Evolutionary conservation across 306 rosid species (phyloP), one percentile per base, ranked within the genome.

Genomic region (Quercus alba): DNA sequence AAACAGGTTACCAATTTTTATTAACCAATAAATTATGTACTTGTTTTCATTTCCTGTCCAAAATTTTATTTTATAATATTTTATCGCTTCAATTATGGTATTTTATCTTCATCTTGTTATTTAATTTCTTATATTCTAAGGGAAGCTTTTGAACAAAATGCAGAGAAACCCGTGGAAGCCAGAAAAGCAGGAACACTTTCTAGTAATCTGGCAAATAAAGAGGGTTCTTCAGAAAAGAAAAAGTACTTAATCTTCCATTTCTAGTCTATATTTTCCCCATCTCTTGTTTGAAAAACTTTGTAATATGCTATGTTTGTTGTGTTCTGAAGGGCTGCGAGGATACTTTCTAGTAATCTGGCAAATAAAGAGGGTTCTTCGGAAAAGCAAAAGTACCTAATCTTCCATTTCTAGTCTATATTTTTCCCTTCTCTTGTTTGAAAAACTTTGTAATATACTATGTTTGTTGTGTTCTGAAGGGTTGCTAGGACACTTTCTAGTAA

Each of bases 291-390:
- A 2, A 46, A 5, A 33, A 26, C 17, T 25, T 58, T 52, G 75
- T 78, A 31, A 54, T 80, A 5, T 84, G 10, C 77, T 19, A 25
- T 52, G 52, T 73, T 81, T 13, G 57, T 72, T 86, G 46, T 81
- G 56, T 57, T 83, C 21, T 86, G 83, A 85, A 95, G 98, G 92
- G 93, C 91, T 89, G 98, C 98, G 35, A 93, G 97, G 84, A 93
- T 38, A 38, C 46, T 38, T 38, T 38, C 46, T 38, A 7, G 46
- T 7, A 38, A 87, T 84, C 71, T 82, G 56, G 90, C 75, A 26
- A 91, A 80, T 81, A 85, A 88, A 77, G 88, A 84, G 49, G 96
- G 95, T 73, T 62, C 90, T 80, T 95, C 97, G 20, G 91, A 90
- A 81, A 93, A 87, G 85, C 97, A 95, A 79, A 93, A 90, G 99